These are phyloP conservation scores for Pythium inflatum DNA, from an alignment of 352 stramenopile species.

Conservation along the genomic window DNA sequence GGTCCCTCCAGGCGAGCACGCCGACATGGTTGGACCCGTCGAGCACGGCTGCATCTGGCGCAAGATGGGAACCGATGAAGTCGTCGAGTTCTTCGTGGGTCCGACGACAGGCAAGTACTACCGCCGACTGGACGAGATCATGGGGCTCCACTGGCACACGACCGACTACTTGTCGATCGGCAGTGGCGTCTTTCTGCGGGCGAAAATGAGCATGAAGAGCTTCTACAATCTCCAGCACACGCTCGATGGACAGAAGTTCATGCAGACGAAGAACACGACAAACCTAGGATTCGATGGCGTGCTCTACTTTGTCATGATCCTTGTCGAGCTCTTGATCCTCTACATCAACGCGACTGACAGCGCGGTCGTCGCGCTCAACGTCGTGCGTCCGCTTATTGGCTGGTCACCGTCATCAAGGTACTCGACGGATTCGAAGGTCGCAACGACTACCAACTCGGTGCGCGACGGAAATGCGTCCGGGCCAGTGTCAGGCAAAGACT, in stretches of 20 bases:
- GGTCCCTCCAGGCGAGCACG: not conserved
- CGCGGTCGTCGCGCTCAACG: slow-evolving; percentile 26
- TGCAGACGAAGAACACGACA: slow-evolving; percentile 13
- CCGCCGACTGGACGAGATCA: slow-evolving; percentile 20
- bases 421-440: not conserved
- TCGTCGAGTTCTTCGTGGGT: slow-evolving; percentile 19
- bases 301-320: slow-evolving; percentile 31
- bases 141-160: slow-evolving; percentile 32
- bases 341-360: slow-evolving; percentile 33
- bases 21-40: not conserved
- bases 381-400: slow-evolving; percentile 28
- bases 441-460: not conserved
- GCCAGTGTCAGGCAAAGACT: not conserved
- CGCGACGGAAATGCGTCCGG: not conserved
- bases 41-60: slow-evolving; percentile 33
- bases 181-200: slow-evolving; percentile 28
- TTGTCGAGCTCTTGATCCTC: slow-evolving; percentile 27
- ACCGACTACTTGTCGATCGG: slow-evolving; percentile 29
- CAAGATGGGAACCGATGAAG: slow-evolving; percentile 13
- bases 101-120: slow-evolving; percentile 29
- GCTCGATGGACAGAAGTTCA: not conserved
- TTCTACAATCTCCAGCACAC: slow-evolving; percentile 11
- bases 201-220: slow-evolving; percentile 18
- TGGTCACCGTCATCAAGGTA: not conserved
- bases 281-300: slow-evolving; percentile 31